Evolutionary conservation across 306 rosid species (phyloP).

Genomic region (Trifolium pratense): DNA sequence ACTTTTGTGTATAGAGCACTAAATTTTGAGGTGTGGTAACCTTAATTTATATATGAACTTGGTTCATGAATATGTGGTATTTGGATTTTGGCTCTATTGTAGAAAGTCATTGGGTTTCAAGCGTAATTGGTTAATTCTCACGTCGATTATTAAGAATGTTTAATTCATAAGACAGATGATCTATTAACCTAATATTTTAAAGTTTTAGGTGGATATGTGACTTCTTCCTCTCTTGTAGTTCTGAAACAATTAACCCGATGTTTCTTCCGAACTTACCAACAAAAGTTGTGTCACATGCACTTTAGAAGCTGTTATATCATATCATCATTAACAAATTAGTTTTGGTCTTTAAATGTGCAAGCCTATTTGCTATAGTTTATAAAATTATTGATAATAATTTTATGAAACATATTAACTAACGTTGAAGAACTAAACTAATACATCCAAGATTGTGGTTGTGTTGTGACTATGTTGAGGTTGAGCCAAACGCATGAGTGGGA

Average conservation of each 20-base stretch:
- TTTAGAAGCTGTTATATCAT: background rate
- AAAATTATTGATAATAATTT: too few relatives aligned
- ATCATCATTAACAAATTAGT: background rate
- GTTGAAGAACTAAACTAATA: background rate
- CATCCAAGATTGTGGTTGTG: background rate
- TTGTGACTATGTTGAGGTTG: background rate
- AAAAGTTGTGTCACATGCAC: background rate
- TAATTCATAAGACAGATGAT: too few relatives aligned
- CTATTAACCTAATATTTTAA: too few relatives aligned
- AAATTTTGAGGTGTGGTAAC: conserved; percentile 16
- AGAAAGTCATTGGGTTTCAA: background rate
- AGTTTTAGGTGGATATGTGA: too few relatives aligned
- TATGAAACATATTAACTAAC: too few relatives aligned
- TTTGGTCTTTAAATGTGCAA: too few relatives aligned
- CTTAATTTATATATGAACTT: conserved; percentile 39
- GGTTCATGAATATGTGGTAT: background rate
- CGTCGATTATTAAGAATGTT: too few relatives aligned
- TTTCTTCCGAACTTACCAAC: too few relatives aligned
- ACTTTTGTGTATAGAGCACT: conserved; percentile 31
- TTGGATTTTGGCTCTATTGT: background rate
- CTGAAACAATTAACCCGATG: too few relatives aligned
- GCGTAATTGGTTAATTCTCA: too few relatives aligned
- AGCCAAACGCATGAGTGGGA: background rate
- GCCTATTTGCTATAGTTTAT: too few relatives aligned
- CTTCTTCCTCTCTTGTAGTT: too few relatives aligned